Base-by-base conservation (phyloP, 2,329 filamentous ascomycete genomes). In the Diaporthe capsici region DNA sequence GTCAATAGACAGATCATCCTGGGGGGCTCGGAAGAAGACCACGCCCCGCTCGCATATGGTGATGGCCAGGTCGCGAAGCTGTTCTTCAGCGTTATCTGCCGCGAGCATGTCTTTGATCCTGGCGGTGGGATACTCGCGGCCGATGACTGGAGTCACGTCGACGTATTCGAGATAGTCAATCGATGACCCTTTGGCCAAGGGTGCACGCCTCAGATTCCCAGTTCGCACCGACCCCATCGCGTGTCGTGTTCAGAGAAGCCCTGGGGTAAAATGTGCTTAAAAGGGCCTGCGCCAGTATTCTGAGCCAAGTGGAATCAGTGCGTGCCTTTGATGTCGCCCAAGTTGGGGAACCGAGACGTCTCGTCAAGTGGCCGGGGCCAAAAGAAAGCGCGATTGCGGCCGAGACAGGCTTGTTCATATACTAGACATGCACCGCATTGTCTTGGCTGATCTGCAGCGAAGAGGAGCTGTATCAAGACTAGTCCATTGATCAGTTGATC, bases 21-120 rank as follows among this genome's bases (percentile, higher is more conserved):
- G 82, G 7, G 81, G 77, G 1, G 78, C 78, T 25, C 81, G 78
- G 77, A 83, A 82, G 76, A 83, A 82, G 61, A 80, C 81, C 20
- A 83, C 82, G 8, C 82, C 82, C 1, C 82, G 81, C 76, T 83
- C 81, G 73, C 81, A 82, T 76, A 83, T 82, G 12, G 81, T 83
- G 47, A 83, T 82, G n/a, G 81, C 82, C 28, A 83, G 79, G 61
- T 83, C 82, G 47, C 82, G 80, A 58, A 83, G 73, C 73, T 83
- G 81, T 61, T 82, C 80, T 10, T 83, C 80, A 2, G 79, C 78
- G 68, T 82, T 81, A 17, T 79, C 78, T 12, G 81, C 80, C 22
- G 79, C 49, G 7, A 82, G 81, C n/a, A 83, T 81, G 25, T 81
- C 80, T 37, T n/a, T 65, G 42, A 65, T 49, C 9, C 9, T 65